A percentile compares a stretch with the other conserved stretches of the same genome.
These are phyloP conservation scores for Asterionellopsis glacialis DNA, from an alignment of 108 stramenopile genomes.

Conservation along the genomic window DNA sequence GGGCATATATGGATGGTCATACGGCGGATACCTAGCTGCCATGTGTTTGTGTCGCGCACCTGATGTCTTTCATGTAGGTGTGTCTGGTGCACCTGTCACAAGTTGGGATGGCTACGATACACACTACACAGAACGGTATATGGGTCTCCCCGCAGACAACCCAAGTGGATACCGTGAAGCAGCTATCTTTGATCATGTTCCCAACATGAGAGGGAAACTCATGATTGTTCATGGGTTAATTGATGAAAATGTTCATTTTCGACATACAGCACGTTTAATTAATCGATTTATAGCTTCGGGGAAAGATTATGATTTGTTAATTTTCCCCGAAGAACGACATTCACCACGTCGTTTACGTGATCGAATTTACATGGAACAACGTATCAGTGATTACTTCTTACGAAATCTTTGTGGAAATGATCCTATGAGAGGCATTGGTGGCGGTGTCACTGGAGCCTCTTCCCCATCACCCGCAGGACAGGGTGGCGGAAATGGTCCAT, in stretches of 20 bases:
- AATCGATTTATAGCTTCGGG: slow-evolving; percentile 79
- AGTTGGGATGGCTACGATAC: slow-evolving; percentile 96
- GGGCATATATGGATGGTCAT: slow-evolving; percentile 94
- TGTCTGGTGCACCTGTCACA: slow-evolving; percentile 93
- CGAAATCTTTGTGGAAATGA: no score
- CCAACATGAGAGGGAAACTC: slow-evolving; percentile 77
- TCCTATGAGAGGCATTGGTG: no score
- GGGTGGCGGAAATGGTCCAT: no score
- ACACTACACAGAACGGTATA: slow-evolving; percentile 95
- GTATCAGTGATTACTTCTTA: slow-evolving; percentile 62
- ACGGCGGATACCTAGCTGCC: slow-evolving; percentile 91
- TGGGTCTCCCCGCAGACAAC: slow-evolving; percentile 80
- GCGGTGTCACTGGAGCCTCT: no score
- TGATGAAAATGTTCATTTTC: slow-evolving; percentile 96
- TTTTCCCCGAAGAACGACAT: slow-evolving; percentile 93
- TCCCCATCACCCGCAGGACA: no score
- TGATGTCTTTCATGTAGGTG: slow-evolving; percentile 80
- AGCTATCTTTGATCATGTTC: slow-evolving; percentile 69
- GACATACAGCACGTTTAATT: slow-evolving; percentile 88
- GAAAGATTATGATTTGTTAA: slow-evolving; percentile 88
- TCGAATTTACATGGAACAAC: slow-evolving; percentile 81
- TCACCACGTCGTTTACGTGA: slow-evolving; percentile 82
- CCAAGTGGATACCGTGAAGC: slow-evolving; percentile 67
- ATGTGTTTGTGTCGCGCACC: slow-evolving; percentile 87
- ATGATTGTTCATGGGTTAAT: slow-evolving; percentile 92